Evolutionary conservation across 495 filamentous ascomycete genomes (phyloP), one percentile per base, ranked within the genome.

Genomic region (Apodospora peruviana): DNA sequence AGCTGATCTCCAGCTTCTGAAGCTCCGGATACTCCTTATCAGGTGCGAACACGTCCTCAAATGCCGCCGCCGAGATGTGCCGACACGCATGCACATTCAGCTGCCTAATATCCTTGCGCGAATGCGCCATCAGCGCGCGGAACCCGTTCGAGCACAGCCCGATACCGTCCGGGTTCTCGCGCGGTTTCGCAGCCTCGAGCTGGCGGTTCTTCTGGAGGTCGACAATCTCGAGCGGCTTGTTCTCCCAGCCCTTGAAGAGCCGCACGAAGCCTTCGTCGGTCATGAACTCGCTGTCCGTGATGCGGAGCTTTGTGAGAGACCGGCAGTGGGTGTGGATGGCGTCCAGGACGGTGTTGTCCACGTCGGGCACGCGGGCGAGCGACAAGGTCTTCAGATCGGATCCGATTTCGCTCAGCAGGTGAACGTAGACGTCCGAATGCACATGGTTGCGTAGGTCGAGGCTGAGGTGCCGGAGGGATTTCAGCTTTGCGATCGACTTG

Each of bases 61-160:
- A 88, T 0, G 85, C 80, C 17, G 74, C 71, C 40, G 70, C 68
- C 5, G 75, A 75, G 43, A 96, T 87, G 58, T 93, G 83, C 19
- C 90, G 82, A 59, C 90, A 95, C 7, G 82, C 88, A 12, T 83
- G 70, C 22, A 95, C 72, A 55, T 91, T 83, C 17, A 96, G 67
- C 16, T 74, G 67, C 48, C 75, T 65, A 1, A 96, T 66, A 9
- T 57, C 65, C 7, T 60, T 53, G 32, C 86, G 85, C 0, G 90
- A 95, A 59, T 95, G 90, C n/a, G 67, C 67, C 87, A 96, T 95
- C 43, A 95, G 64, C 1, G 88, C 84, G 40, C 73, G 56, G 64
- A 96, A 91, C 0, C 86, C 88, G 34, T 73, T 60, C 9, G 81
- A 84, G 38, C 82, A 86, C 45, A 95, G 78, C 16, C 89, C 89